Evolutionary conservation across 2,329 filamentous ascomycete species (phyloP).

Genomic region (Byssochlamys sp.): DNA sequence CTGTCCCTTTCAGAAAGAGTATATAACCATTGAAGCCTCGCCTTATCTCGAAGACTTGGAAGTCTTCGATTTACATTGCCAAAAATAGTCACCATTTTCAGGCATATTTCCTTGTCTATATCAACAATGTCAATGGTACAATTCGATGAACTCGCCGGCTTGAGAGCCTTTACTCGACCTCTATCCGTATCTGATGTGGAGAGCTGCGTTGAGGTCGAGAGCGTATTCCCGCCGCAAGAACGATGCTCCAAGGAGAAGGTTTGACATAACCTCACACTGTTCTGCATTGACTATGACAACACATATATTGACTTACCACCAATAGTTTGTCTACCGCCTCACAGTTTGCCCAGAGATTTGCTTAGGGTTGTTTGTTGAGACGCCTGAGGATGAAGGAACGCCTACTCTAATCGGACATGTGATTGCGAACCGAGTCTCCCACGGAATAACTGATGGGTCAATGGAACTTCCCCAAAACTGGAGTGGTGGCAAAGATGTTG

Average conservation of each 20-base stretch:
- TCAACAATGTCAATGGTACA: slow-evolving; percentile 17
- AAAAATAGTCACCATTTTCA: too few relatives aligned
- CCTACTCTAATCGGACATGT: background rate
- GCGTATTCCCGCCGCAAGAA: background rate
- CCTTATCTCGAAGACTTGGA: too few relatives aligned
- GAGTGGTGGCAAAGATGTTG: background rate
- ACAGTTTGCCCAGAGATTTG: background rate
- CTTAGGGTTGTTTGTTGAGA: background rate
- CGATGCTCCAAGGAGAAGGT: background rate
- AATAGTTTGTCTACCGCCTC: background rate
- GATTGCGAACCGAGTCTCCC: background rate
- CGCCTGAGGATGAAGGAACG: background rate
- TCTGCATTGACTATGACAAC: background rate
- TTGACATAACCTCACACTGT: background rate
- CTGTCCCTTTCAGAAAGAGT: too few relatives aligned
- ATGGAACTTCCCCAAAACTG: background rate
- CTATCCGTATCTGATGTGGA: background rate
- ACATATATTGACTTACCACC: background rate
- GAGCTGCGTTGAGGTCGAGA: background rate
- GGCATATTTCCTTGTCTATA: background rate
- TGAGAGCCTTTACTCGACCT: background rate
- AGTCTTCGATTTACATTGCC: too few relatives aligned
- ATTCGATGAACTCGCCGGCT: background rate
- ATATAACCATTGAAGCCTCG: too few relatives aligned
- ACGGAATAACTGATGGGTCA: background rate